phyloP scores from a whole-genome alignment of 768 basidiomycete species.

The Rhodotorula kratochvilovae region DNA sequence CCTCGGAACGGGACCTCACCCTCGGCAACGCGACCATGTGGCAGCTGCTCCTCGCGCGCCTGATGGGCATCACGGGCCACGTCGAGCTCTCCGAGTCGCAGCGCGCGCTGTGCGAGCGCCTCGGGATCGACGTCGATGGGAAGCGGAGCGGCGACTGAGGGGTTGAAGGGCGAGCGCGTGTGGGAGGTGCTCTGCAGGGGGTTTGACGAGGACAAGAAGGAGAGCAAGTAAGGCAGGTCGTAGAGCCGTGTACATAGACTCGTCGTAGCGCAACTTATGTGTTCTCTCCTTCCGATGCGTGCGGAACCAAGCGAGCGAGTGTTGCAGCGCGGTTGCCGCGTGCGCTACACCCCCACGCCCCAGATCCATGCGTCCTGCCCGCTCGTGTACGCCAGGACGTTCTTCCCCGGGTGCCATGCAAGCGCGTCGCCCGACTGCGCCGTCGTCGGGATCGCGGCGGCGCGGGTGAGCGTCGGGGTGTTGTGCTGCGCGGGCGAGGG shows the following conservation, averaged over 20 bases:
- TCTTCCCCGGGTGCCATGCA: constrained; percentile 36
- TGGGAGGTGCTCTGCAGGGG: neutral
- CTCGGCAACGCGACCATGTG: constrained; percentile 32
- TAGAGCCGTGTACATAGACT: too few species aligned
- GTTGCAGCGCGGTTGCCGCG: too few species aligned
- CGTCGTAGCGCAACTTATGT: too few species aligned
- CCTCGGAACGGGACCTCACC: constrained; percentile 16
- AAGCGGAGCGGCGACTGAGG: neutral
- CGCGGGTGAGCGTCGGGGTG: constrained; percentile 10
- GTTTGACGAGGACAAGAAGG: neutral
- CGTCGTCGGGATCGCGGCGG: neutral
- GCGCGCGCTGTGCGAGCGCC: neutral
- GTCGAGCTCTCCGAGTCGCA: neutral
- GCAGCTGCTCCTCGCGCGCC: constrained; percentile 5
- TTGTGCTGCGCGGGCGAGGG: constrained; percentile 6
- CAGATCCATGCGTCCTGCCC: constrained; percentile 23
- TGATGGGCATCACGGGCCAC: constrained; percentile 4
- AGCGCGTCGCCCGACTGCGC: constrained; percentile 13
- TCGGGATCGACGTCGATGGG: neutral
- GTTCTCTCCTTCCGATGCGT: too few species aligned
- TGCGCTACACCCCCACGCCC: constrained; percentile 19
- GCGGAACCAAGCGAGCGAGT: too few species aligned
- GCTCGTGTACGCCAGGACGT: constrained; percentile 30
- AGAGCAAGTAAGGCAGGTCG: neutral
- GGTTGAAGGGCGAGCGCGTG: neutral